A percentile compares a stretch with the other conserved stretches of the same genome.
Evolutionary conservation across 257 asterid genomes (phyloP).

Genomic region (Catharanthus roseus): DNA sequence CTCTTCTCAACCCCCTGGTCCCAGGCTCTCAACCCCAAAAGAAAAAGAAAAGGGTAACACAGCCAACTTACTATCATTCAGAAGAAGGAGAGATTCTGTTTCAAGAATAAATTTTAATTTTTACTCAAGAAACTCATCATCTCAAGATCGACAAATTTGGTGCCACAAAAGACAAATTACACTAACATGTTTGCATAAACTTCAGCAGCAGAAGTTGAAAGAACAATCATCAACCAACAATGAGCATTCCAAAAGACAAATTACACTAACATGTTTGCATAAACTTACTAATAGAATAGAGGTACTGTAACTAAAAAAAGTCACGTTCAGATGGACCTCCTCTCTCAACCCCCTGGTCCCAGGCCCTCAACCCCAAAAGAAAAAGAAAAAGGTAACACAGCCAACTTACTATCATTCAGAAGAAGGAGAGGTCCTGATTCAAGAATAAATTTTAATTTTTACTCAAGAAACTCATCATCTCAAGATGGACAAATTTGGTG

Average conservation of each 20-base stretch:
- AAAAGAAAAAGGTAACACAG: too few relatives aligned
- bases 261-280: not conserved
- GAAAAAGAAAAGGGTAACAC: too few relatives aligned
- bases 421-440: not conserved
- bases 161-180: not conserved
- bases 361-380: too few relatives aligned
- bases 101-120: not conserved
- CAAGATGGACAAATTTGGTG: not conserved
- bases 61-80: too few relatives aligned
- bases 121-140: not conserved
- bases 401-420: not conserved
- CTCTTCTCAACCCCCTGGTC: too few relatives aligned
- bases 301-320: not conserved
- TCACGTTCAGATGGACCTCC: not conserved
- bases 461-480: not conserved
- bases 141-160: not conserved
- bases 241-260: not conserved
- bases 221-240: conserved; percentile 3
- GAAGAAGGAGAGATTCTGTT: not conserved
- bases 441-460: not conserved
- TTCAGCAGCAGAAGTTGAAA: too few relatives aligned
- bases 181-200: not conserved
- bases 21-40: too few relatives aligned
- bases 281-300: not conserved
- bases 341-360: too few relatives aligned